These are phyloP conservation scores for Ceratocystis albifundus DNA, from an alignment of 2,329 filamentous ascomycete species.

Conservation along the genomic window DNA sequence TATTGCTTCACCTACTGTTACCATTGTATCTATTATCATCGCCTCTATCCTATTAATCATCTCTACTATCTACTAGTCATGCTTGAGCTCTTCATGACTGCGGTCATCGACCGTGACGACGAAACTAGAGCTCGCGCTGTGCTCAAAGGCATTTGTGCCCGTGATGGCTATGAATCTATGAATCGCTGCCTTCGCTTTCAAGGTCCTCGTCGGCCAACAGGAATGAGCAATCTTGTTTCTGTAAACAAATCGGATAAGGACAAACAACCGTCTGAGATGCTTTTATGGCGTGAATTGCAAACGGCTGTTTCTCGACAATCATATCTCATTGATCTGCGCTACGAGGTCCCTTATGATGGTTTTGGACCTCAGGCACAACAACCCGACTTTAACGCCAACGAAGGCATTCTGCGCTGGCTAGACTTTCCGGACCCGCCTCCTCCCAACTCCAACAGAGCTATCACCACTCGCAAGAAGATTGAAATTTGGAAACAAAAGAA, in stretches of 20 bases:
- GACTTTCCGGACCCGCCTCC: constrained; percentile 49
- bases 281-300: constrained; percentile 43
- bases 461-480: constrained; percentile 44
- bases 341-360: constrained; percentile 40
- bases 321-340: constrained; percentile 45
- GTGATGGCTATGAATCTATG: constrained; percentile 40
- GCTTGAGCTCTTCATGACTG: constrained; percentile 50
- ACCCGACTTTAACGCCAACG: constrained; percentile 34
- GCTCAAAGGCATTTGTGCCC: constrained; percentile 46
- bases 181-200: constrained; percentile 45
- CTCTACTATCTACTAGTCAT: constrained; percentile 29
- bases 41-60: constrained; percentile 4
- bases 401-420: constrained; percentile 45
- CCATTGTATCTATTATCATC: neutral
- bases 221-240: constrained; percentile 34
- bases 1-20: neutral
- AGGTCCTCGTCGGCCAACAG: constrained; percentile 36
- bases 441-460: constrained; percentile 32
- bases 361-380: constrained; percentile 32
- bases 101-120: constrained; percentile 41
- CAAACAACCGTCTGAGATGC: too few relatives aligned
- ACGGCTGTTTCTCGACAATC: constrained; percentile 46
- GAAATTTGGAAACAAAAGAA: constrained; percentile 44
- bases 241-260: constrained; percentile 31
- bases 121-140: constrained; percentile 41